phyloP scores from a whole-genome alignment of 495 filamentous ascomycete genomes.

The Aspergillus affinis region DNA sequence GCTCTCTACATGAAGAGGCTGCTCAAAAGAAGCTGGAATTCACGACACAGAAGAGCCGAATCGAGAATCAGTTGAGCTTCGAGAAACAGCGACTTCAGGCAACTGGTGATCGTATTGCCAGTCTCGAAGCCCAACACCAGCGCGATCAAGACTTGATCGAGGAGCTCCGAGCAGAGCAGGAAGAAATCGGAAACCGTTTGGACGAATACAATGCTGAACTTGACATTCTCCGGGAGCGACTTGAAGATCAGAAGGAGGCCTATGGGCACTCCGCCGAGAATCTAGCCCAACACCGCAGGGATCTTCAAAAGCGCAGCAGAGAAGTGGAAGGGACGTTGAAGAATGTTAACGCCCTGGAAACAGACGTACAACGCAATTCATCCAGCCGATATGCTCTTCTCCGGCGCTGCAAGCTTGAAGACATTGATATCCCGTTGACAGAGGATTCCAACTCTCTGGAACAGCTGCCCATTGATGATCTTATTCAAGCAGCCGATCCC shows the following conservation, averaged over 20 bases:
- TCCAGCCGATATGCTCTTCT: conserved; percentile 80
- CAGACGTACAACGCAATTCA: conserved; percentile 77
- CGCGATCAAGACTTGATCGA: conserved; percentile 64
- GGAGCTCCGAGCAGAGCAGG: conserved; percentile 70
- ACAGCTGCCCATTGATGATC: conserved; percentile 82
- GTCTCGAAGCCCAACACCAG: conserved; percentile 62
- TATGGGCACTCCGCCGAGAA: conserved; percentile 69
- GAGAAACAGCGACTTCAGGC: conserved; percentile 67
- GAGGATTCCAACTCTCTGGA: conserved; percentile 74
- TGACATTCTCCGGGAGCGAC: conserved; percentile 67
- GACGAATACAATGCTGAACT: conserved; percentile 73
- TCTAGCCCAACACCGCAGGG: conserved; percentile 75
- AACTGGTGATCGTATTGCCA: conserved; percentile 67
- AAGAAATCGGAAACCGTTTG: conserved; percentile 67
- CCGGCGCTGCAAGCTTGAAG: conserved; percentile 87
- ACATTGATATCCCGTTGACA: conserved; percentile 80
- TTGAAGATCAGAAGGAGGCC: conserved; percentile 65
- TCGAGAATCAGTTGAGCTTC: conserved; percentile 78
- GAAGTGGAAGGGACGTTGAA: conserved; percentile 78
- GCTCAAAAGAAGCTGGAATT: conserved; percentile 85
- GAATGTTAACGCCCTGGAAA: conserved; percentile 73
- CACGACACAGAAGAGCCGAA: conserved; percentile 73
- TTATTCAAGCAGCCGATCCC: conserved; percentile 61
- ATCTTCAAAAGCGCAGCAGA: conserved; percentile 80
- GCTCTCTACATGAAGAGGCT: conserved; percentile 83